These are phyloP conservation scores for Pseudohalonectria lignicola DNA, from an alignment of 2,329 filamentous ascomycete genomes.

Conservation along the genomic window DNA sequence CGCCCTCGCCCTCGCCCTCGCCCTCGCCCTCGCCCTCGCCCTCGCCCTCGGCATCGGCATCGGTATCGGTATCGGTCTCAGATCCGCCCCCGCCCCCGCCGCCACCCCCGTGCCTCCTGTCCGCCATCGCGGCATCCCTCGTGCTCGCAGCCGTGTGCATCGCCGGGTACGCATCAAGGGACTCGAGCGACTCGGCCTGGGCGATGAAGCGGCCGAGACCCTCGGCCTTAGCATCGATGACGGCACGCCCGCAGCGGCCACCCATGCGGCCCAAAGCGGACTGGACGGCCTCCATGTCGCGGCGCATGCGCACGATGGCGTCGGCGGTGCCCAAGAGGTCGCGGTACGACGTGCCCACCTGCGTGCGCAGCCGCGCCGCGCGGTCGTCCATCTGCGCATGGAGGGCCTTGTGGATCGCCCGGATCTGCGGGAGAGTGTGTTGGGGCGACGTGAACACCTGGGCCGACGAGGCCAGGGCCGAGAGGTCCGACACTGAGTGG, in stretches of 20 bases:
- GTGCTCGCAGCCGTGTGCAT: too few relatives aligned
- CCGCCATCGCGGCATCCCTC: too few relatives aligned
- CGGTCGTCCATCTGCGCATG: slow-evolving; percentile 52
- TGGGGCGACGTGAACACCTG: slow-evolving; percentile 40
- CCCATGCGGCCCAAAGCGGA: slow-evolving; percentile 61
- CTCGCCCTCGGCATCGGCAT: too few relatives aligned
- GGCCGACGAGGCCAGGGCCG: slow-evolving; percentile 34
- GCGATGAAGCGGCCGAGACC: slow-evolving; percentile 40
- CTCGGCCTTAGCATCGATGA: slow-evolving; percentile 51
- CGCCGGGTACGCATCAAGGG: too few relatives aligned
- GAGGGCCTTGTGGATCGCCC: slow-evolving; percentile 48
- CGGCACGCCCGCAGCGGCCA: slow-evolving; percentile 61
- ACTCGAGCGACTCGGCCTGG: slow-evolving; percentile 9
- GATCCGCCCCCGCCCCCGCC: slow-evolving; percentile 13
- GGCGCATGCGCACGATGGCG: slow-evolving; percentile 83
- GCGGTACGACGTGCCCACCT: slow-evolving; percentile 64
- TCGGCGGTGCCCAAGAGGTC: slow-evolving; percentile 87
- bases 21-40: too few relatives aligned
- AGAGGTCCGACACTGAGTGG: slow-evolving; percentile 32
- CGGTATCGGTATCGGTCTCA: too few relatives aligned
- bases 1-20: too few relatives aligned
- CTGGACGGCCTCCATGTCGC: slow-evolving; percentile 66
- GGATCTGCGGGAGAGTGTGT: slow-evolving; percentile 52
- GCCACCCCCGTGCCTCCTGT: slow-evolving; percentile 12
- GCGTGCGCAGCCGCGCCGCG: slow-evolving; percentile 47